Evolutionary conservation across 371 early-diverging fungal species (phyloP).

Genomic region (Paraphysoderma sedebokerense): DNA sequence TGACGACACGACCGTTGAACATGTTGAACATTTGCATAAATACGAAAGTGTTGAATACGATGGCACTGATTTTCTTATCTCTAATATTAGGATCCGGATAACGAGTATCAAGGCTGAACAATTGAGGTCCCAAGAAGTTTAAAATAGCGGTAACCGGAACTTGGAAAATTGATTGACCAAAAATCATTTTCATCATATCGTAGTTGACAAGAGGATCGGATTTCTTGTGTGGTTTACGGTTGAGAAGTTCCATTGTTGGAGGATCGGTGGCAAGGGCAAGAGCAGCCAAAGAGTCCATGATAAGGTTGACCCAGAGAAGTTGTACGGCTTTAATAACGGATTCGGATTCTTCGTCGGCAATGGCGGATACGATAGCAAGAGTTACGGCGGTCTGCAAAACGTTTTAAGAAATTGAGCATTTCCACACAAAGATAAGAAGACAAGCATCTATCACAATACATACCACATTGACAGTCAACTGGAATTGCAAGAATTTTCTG

Average conservation of each 20-base stretch:
- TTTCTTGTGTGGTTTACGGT: slow-evolving; percentile 58
- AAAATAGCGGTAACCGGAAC: slow-evolving; percentile 39
- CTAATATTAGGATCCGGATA: not conserved
- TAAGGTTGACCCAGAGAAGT: slow-evolving; percentile 75
- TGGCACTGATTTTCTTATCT: slow-evolving; percentile 39
- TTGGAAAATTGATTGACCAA: slow-evolving; percentile 76
- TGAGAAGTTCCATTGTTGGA: slow-evolving; percentile 54
- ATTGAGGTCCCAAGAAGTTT: slow-evolving; percentile 34
- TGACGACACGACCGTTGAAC: slow-evolving; percentile 16
- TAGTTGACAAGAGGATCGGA: slow-evolving; percentile 66
- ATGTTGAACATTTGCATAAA: slow-evolving; percentile 89
- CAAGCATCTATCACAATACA: too few relatives aligned
- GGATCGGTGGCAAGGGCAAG: slow-evolving; percentile 70
- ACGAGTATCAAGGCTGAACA: slow-evolving; percentile 53
- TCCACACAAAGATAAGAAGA: not conserved
- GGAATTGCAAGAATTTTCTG: slow-evolving; percentile 91
- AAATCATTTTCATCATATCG: slow-evolving; percentile 83
- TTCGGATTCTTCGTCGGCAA: slow-evolving; percentile 29
- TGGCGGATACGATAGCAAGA: slow-evolving; percentile 39
- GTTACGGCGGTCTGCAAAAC: slow-evolving; percentile 73
- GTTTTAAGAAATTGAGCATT: too few relatives aligned
- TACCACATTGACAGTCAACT: slow-evolving; percentile 88
- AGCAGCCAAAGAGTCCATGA: slow-evolving; percentile 77
- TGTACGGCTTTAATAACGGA: slow-evolving; percentile 68
- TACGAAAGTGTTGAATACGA: slow-evolving; percentile 91